Evolutionary conservation across 495 filamentous ascomycete species (phyloP).

Genomic region (Penicillium fimorum): DNA sequence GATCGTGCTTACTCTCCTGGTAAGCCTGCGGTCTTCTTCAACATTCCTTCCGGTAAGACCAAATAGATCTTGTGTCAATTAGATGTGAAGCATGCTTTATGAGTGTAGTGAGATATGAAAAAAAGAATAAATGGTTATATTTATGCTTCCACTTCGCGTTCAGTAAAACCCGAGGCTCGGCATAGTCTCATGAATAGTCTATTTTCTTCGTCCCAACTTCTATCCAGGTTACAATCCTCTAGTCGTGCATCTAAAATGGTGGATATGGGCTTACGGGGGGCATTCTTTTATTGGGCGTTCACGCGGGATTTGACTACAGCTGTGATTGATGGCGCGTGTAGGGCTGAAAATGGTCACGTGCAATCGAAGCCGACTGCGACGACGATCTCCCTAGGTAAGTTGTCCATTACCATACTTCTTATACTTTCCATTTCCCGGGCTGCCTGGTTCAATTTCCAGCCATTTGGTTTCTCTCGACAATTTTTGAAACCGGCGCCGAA

Average conservation of each 20-base stretch:
- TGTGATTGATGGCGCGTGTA: not conserved
- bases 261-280: not conserved
- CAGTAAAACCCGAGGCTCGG: not conserved
- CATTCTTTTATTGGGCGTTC: not conserved
- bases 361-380: not conserved
- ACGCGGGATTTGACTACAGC: not conserved
- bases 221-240: not conserved
- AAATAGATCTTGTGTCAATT: conserved; percentile 27
- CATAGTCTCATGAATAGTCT: not conserved
- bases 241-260: not conserved
- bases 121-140: not conserved
- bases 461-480: not conserved
- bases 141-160: not conserved
- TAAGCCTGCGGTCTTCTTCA: conserved; percentile 70
- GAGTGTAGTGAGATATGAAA: conserved; percentile 9
- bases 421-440: not conserved
- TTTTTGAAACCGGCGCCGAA: not conserved
- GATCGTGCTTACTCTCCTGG: conserved; percentile 60
- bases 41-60: conserved; percentile 71
- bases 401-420: not conserved
- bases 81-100: conserved; percentile 8
- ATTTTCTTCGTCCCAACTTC: not conserved
- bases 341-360: conserved; percentile 1
- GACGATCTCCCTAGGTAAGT: not conserved
- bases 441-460: not conserved